These are phyloP conservation scores for Suhomyces chickasaworum DNA, from an alignment of 1,139 yeast genomes.

Conservation along the genomic window DNA sequence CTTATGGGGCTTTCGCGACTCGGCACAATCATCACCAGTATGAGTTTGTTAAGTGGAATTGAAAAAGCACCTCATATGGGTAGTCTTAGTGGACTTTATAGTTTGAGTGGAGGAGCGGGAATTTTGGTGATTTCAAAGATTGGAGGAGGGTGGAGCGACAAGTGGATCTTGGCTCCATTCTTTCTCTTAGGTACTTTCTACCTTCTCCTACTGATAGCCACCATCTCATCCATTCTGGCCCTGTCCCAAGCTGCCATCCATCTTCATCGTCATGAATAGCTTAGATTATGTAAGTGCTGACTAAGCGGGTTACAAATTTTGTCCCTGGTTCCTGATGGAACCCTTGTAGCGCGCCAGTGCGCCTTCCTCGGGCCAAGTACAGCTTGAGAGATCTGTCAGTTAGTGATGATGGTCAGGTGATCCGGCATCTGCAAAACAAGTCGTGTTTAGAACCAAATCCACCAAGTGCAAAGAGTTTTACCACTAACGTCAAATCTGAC, in stretches of 20 bases:
- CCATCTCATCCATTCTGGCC: slow-evolving; percentile 2
- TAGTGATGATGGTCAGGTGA: neutral
- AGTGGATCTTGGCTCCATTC: slow-evolving; percentile 62
- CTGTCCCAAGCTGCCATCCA: neutral
- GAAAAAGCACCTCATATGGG: slow-evolving; percentile 47
- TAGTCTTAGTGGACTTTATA: slow-evolving; percentile 67
- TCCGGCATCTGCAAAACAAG: neutral
- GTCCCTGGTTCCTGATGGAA: neutral
- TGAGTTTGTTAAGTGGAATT: slow-evolving; percentile 43
- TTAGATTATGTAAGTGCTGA: neutral
- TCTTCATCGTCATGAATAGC: neutral
- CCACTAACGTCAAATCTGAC: neutral
- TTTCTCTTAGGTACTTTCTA: slow-evolving; percentile 53
- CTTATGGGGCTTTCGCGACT: slow-evolving; percentile 50
- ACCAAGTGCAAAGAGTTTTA: neutral
- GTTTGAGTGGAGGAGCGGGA: slow-evolving; percentile 71
- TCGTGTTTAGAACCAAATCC: neutral
- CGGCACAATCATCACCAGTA: slow-evolving; percentile 56
- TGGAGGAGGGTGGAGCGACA: slow-evolving; percentile 65
- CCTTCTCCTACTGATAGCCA: slow-evolving; percentile 18
- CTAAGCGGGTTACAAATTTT: neutral
- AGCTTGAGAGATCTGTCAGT: neutral
- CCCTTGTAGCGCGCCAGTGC: neutral
- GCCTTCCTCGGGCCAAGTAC: neutral
- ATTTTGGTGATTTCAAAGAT: slow-evolving; percentile 58